Base-by-base conservation (phyloP, 2,329 filamentous ascomycete species). In the Aureobasidium sp. region DNA sequence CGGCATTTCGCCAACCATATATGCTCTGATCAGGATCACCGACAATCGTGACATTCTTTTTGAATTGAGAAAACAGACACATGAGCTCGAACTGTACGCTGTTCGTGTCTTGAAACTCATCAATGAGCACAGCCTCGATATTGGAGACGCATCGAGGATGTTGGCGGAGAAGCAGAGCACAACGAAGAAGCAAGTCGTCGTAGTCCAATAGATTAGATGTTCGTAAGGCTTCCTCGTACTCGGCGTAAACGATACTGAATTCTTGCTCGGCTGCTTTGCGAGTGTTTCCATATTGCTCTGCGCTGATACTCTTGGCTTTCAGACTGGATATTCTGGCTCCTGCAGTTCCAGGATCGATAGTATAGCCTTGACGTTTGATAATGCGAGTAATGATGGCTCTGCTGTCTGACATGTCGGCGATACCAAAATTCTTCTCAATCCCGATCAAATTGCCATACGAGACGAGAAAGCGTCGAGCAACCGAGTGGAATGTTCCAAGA, bases 51-150 rank as follows among this genome's bases (percentile, higher is more conserved):
- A 97, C 91, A n/a, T 83, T 79, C 53, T 81, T 79, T 38, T 79
- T 77, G 19, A 76, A 72, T 56, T 88, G 82, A 1, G 90, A 88
- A 62, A 98, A 84, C 1, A 95, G 77, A 58, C 80, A 85, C 90
- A 96, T 96, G 37, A 98, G 74, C 61, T 96, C 89, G 63, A 95
- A 97, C 68, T 98, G 91, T 4, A 96, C 84, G 17, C 88, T 80
- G 65, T 97, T 98, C 6, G 91, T 97, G 70, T 98, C 91, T 69
- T 98, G 91, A 58, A 96, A 98, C 65, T 98, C 91, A 66, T 98
- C 91, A 57, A 98, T 94, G 40, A 98, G 76, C 6, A 97, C 90
- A 0, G 88, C 82, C 67, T 96, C 84, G 16, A 98, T 83, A 61
- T 95, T 96, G 12, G 84, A 84, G 3, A 96, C 90, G 62, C 90